These are phyloP conservation scores for Cordyceps pruinosa DNA, from an alignment of 2,329 filamentous ascomycete species.

Conservation along the genomic window DNA sequence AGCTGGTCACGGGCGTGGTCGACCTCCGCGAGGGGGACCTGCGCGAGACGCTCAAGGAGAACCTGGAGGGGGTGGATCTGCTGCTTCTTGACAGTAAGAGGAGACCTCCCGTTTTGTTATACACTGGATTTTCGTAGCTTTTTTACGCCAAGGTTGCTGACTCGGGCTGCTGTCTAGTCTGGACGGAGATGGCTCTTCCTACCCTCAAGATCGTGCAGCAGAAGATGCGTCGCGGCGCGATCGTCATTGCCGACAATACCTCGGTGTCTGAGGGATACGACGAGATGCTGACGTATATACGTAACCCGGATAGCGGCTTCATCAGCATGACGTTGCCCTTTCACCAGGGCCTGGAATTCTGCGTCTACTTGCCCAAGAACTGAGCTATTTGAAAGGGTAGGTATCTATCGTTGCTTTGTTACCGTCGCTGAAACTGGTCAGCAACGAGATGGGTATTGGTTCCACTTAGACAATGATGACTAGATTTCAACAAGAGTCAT, in stretches of 20 bases:
- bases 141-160: not conserved
- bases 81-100: slow-evolving; percentile 51
- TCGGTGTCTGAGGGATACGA: slow-evolving; percentile 30
- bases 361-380: slow-evolving; percentile 17
- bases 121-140: too few species aligned
- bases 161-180: slow-evolving; percentile 33
- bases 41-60: slow-evolving; percentile 37
- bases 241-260: slow-evolving; percentile 42
- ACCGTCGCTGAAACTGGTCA: not conserved
- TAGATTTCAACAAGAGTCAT: not conserved
- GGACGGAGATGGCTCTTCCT: slow-evolving; percentile 44
- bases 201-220: slow-evolving; percentile 38
- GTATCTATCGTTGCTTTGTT: not conserved
- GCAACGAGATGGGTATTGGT: too few species aligned
- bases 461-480: too few species aligned
- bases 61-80: slow-evolving; percentile 25
- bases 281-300: slow-evolving; percentile 38
- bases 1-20: slow-evolving; percentile 38
- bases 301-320: slow-evolving; percentile 38
- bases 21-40: slow-evolving; percentile 49
- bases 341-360: slow-evolving; percentile 16
- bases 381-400: not conserved
- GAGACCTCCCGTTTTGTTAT: not conserved
- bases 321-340: slow-evolving; percentile 24
- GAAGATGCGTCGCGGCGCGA: slow-evolving; percentile 34